Evolutionary conservation across 345 rosid genomes (phyloP).

Genomic region (Rhodomyrtus tomentosa): DNA sequence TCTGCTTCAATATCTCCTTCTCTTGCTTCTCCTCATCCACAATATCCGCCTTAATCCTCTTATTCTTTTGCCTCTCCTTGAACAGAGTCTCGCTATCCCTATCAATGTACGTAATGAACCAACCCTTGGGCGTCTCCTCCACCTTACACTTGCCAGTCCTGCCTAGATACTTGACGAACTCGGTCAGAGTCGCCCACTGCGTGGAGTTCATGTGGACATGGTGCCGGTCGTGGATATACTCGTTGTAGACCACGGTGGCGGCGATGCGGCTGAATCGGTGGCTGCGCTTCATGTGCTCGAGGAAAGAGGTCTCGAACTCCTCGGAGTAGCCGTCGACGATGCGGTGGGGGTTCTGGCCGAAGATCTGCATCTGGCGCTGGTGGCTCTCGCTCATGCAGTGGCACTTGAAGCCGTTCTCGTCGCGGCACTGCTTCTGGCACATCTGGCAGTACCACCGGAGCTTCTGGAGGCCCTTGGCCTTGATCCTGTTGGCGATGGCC

Average conservation of each 20-base stretch:
- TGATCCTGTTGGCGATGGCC: conserved; percentile 85
- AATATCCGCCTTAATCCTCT: conserved; percentile 62
- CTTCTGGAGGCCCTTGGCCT: conserved; percentile 93
- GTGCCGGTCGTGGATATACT: conserved; percentile 76
- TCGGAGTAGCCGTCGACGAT: conserved; percentile 82
- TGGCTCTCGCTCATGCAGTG: conserved; percentile 97
- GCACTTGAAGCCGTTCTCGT: conserved; percentile 97
- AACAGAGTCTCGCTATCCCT: conserved; percentile 75
- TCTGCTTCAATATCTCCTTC: conserved; percentile 68
- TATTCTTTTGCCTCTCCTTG: conserved; percentile 78
- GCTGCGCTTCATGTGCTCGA: conserved; percentile 72
- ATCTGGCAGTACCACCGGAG: conserved; percentile 98
- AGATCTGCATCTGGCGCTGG: conserved; percentile 92
- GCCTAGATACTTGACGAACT: conserved; percentile 76
- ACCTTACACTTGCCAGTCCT: conserved; percentile 85
- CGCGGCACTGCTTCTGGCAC: conserved; percentile 97
- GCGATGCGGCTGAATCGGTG: conserved; percentile 89
- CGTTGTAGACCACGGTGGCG: conserved; percentile 93
- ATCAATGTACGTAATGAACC: conserved; percentile 91
- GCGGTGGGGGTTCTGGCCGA: conserved; percentile 70
- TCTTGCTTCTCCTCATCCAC: conserved; percentile 94
- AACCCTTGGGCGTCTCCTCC: conserved; percentile 92
- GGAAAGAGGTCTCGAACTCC: conserved; percentile 65
- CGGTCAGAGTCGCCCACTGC: conserved; percentile 84
- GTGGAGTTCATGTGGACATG: conserved; percentile 95